Base-by-base conservation (phyloP, 345 rosid species). In the Syzygium jambos region DNA sequence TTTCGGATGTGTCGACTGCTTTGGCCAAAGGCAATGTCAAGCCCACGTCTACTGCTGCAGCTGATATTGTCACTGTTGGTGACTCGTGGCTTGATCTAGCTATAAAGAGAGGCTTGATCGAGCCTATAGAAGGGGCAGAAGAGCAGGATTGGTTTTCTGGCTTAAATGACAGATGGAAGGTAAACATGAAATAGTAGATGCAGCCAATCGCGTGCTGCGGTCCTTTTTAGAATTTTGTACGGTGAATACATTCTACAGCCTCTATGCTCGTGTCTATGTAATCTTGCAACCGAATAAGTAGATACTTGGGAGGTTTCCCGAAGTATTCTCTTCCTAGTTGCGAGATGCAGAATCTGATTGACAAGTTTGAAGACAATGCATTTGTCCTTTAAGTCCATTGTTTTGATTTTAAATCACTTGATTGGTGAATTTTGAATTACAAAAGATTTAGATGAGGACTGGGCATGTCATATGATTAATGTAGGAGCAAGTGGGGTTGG, bases 141-240 rank as follows among this genome's bases (percentile, higher is more conserved):
- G 93, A 92, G 80, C 94, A 95, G 88, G 97, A 95, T 57, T 97
- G 99, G 98, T 96, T 92, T 85, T 92, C 90, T 88, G 87, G 90
- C 86, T 91, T 96, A 87, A 91, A 93, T 89, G 93, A 93, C 46
- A 92, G 93, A 89, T 96, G 98, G 99, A 97, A 97, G 98, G 99
- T 95, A 93, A 21, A 17, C 82, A 73, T 73, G 49, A 73, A 73
- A 73, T 38, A 38, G 27, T 73, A 38, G 49, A 73, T 73, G 82
- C 82, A 10, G 49, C 12, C 27, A 91, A 87, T 46, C 25, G 10
- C 22, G 23, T 49, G 29, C 13, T 7, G 54, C 78, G 22, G 78
- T 78, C 85, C 25, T 65, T 86, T 19, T 89, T 73, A 38, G 46
- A 73, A 73, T 34, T 9, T 34, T 19, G 25, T 73, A 5, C 7